Evolutionary conservation across 495 filamentous ascomycete genomes (phyloP).

Genomic region (Tuber aestivum): DNA sequence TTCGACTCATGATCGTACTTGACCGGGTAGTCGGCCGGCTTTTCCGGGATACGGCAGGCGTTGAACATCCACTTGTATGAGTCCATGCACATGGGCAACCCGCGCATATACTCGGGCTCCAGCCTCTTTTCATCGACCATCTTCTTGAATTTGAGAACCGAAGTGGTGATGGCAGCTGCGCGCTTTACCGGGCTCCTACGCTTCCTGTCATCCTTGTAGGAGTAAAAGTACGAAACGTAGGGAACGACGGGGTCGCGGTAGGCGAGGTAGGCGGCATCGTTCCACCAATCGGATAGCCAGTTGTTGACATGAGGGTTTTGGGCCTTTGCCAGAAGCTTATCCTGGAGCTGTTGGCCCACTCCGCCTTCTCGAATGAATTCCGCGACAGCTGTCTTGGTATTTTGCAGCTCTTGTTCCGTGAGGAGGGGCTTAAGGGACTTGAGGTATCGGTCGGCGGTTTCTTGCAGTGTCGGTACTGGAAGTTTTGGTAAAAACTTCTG

Average conservation of each 20-base stretch:
- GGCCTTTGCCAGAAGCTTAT: conserved; percentile 73
- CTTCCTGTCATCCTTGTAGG: conserved; percentile 85
- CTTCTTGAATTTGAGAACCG: conserved; percentile 85
- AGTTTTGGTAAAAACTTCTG: conserved; percentile 89
- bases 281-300: conserved; percentile 98
- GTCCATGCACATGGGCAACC: conserved; percentile 91
- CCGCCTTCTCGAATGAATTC: conserved; percentile 65
- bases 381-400: conserved; percentile 60
- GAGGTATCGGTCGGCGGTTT: conserved; percentile 84
- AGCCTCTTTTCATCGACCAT: conserved; percentile 75
- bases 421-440: conserved; percentile 78
- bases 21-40: conserved; percentile 71
- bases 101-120: conserved; percentile 98
- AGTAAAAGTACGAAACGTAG: conserved; percentile 99
- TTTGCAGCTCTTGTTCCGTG: conserved; percentile 56
- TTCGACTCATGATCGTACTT: conserved; percentile 69
- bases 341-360: conserved; percentile 76
- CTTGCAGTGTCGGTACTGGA: conserved; percentile 87
- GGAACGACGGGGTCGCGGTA: conserved; percentile 96
- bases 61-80: conserved; percentile 99
- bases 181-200: conserved; percentile 85
- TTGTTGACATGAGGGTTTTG: conserved; percentile 81
- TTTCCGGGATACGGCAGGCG: conserved; percentile 75
- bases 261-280: conserved; percentile 78
- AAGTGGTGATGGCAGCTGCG: conserved; percentile 80